Evolutionary conservation across 805 yeast genomes (phyloP).

Genomic region (Ogataea corticis): DNA sequence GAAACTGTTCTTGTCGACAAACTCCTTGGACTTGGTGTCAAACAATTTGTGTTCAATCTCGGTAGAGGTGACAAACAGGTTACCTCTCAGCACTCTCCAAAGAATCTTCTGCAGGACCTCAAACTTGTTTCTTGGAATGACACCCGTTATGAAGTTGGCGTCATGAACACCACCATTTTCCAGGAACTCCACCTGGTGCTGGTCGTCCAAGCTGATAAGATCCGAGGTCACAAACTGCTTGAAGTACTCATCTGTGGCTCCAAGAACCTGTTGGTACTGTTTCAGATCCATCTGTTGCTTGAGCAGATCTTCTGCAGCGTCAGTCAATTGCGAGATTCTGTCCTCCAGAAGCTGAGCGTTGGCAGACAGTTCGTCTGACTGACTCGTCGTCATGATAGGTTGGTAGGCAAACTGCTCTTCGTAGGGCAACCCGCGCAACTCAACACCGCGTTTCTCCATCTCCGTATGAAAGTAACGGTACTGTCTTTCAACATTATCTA

Average conservation of each 20-base stretch:
- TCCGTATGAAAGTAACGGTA: constrained; percentile 54
- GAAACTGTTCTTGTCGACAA: constrained; percentile 75
- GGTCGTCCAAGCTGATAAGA: constrained; percentile 30
- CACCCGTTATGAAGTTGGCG: constrained; percentile 71
- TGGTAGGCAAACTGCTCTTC: constrained; percentile 24
- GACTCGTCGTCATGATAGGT: constrained; percentile 34
- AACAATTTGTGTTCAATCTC: constrained; percentile 70
- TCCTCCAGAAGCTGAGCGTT: constrained; percentile 70
- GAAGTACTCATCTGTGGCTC: constrained; percentile 51
- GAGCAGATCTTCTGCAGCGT: constrained; percentile 64
- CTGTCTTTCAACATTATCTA: constrained; percentile 90
- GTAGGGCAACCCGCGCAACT: constrained; percentile 22
- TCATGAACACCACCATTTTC: constrained; percentile 40
- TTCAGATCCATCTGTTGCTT: constrained; percentile 62
- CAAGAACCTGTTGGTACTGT: constrained; percentile 68
- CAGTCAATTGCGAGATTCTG: constrained; percentile 69
- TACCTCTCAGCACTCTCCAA: constrained; percentile 94
- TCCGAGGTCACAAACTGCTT: constrained; percentile 26
- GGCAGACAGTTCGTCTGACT: constrained; percentile 69
- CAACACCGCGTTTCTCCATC: constrained; percentile 42
- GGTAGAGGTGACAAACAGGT: constrained; percentile 71
- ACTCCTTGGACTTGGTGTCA: constrained; percentile 57
- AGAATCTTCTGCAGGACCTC: constrained; percentile 74
- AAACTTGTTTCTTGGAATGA: constrained; percentile 70
- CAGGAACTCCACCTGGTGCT: constrained; percentile 38